Evolutionary conservation across 1,284 basidiomycete species (phyloP), one percentile per base, ranked within the genome.

Genomic region (Baeospora myosura): DNA sequence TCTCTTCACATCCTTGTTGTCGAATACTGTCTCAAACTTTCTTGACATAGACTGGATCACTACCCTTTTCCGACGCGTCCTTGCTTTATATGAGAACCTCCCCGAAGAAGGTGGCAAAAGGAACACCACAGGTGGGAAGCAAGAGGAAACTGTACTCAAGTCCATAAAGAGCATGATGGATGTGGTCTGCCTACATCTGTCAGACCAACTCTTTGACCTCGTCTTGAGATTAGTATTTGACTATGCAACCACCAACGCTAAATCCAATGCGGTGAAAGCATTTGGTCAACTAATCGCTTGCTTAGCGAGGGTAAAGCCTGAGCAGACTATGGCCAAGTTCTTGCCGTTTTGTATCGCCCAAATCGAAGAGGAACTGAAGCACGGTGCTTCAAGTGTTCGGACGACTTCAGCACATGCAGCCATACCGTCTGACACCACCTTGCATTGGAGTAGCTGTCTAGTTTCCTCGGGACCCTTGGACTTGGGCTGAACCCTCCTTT

Each of bases 201-300:
- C 90, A 12, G 89, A 93, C 50, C 72, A 79, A 35, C 74, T 97
- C 31, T 95, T 94, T 58, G 87, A 91, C 52, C 76, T 88, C 32
- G 84, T 90, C 4, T 71, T 98, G 50, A 86, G 87, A 49, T 71
- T 96, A 44, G 81, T 95, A 28, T 85, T 76, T 52, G 81, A 93
- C 44, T 96, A 98, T 57, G 84, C 84, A 1, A 89, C 84, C 12
- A 87, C 88, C 1, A 90, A 88, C 54, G 76, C 79, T 10, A 88
- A 90, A 51, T 83, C 90, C 20, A 97, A 96, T 57, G 81, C 89
- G 11, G 90, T 95, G 31, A 76, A 84, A 46, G 89, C 90, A 4
- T 88, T 96, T 48, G 93, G 92, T 8, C 88, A 94, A 49, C 76
- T 98, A 5, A 76, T 98, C 29, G 78, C 83, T 20, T 92, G 88